Evolutionary conservation across 1,284 basidiomycete species (phyloP).

Genomic region (Pascua guehoae): DNA sequence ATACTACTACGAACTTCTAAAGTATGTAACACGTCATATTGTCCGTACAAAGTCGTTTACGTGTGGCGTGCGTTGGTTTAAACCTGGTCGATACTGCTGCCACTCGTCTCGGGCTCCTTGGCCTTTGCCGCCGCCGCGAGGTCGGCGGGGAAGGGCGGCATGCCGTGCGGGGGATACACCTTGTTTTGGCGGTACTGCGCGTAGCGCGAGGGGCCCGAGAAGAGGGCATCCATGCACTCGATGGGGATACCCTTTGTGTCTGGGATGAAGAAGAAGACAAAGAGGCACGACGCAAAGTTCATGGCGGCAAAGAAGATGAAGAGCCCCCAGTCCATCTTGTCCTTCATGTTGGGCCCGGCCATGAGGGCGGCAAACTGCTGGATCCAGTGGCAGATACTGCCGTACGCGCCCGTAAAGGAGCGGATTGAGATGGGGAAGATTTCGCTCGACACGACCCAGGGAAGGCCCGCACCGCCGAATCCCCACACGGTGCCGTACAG

Average conservation of each 20-base stretch:
- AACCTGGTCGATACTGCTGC: no score
- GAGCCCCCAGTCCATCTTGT: constrained; percentile 20
- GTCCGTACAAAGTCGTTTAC: no score
- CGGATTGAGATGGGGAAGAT: constrained; percentile 35
- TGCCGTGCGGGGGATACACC: constrained; percentile 27
- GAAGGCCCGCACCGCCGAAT: constrained; percentile 28
- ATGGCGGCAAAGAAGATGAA: constrained; percentile 41
- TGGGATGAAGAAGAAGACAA: constrained; percentile 36
- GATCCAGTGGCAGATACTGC: constrained; percentile 29
- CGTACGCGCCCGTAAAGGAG: constrained; percentile 28
- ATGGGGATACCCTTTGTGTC: constrained; percentile 38
- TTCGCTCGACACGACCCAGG: constrained; percentile 27
- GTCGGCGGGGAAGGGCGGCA: constrained; percentile 12
- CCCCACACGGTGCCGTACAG: constrained; percentile 26
- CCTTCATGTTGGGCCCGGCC: constrained; percentile 27
- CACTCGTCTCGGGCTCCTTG: no score
- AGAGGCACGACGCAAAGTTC: constrained; percentile 24
- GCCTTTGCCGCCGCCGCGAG: no score
- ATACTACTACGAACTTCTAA: no score
- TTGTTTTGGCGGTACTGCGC: constrained; percentile 27
- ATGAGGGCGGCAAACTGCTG: constrained; percentile 36
- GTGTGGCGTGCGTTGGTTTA: no score
- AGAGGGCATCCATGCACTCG: constrained; percentile 28
- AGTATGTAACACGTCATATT: no score
- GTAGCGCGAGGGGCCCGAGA: constrained; percentile 20